phyloP scores from a whole-genome alignment of 2,329 filamentous ascomycete genomes.

The Verticillium tricorpus region DNA sequence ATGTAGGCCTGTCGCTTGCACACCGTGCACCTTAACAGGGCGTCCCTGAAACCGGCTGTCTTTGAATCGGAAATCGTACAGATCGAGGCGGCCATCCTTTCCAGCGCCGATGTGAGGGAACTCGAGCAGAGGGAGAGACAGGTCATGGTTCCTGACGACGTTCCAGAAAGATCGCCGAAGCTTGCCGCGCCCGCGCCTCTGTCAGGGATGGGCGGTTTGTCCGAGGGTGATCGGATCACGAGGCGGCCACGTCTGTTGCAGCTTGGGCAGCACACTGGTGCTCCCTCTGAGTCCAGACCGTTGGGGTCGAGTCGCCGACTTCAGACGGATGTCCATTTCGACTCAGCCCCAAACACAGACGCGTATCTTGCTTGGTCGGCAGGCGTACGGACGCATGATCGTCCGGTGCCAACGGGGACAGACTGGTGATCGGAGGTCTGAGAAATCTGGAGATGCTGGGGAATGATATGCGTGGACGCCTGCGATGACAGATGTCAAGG shows the following conservation, averaged over 20 bases:
- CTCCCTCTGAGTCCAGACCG: background rate
- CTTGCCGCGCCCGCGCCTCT: background rate
- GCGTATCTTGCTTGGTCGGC: background rate
- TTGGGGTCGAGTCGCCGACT: background rate
- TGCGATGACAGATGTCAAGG: background rate
- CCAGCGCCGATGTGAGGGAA: background rate
- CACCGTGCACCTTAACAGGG: no score
- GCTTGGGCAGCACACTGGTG: background rate
- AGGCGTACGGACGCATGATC: background rate
- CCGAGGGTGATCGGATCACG: background rate
- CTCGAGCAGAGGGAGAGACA: background rate
- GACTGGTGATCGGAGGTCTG: background rate
- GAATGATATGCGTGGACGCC: background rate
- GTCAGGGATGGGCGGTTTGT: background rate
- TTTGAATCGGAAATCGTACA: background rate
- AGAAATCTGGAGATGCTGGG: background rate
- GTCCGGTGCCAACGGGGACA: background rate
- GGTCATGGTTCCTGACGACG: background rate
- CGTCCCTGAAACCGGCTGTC: background rate
- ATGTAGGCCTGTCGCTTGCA: no score
- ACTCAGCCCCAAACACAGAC: background rate
- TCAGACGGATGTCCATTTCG: background rate
- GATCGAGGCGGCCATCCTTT: background rate
- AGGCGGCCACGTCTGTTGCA: background rate
- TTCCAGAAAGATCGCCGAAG: background rate